Conservation (phyloP, 129 eudicot genomes). For the Glebionis coronaria region DNA sequence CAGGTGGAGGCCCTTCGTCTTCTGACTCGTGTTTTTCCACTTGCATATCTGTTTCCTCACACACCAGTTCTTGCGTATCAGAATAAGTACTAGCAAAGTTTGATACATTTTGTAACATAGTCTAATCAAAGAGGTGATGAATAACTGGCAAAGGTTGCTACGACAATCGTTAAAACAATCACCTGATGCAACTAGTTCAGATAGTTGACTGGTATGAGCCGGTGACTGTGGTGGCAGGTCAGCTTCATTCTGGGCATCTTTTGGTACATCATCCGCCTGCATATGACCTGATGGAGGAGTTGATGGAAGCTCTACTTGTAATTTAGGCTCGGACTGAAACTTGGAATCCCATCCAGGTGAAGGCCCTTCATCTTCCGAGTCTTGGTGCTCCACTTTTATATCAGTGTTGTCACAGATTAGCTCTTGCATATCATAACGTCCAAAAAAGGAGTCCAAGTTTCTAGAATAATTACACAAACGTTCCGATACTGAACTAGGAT, state of each 20-base stretch:
- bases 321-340: slow-evolving; percentile 20
- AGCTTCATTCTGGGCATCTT: slow-evolving; percentile 25
- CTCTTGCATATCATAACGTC: background rate
- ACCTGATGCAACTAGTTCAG: slow-evolving; percentile 28
- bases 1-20: slow-evolving; percentile 43
- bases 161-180: slow-evolving; percentile 9
- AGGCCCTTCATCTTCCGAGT: slow-evolving; percentile 32
- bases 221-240: slow-evolving; percentile 13
- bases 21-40: slow-evolving; percentile 29
- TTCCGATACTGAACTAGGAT: background rate
- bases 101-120: too few relatives aligned
- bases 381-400: slow-evolving; percentile 17
- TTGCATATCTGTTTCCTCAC: slow-evolving; percentile 22
- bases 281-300: slow-evolving; percentile 28
- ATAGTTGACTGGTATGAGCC: background rate
- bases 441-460: background rate
- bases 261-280: slow-evolving; percentile 19
- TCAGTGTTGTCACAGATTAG: slow-evolving; percentile 22
- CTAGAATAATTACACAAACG: slow-evolving; percentile 1
- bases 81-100: background rate
- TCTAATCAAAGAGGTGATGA: too few relatives aligned
- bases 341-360: slow-evolving; percentile 45
- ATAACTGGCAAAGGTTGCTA: background rate
- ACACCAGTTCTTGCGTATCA: background rate
- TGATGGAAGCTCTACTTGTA: background rate